These are phyloP conservation scores for Halenospora varia DNA, from an alignment of 495 filamentous ascomycete genomes.

Conservation along the genomic window DNA sequence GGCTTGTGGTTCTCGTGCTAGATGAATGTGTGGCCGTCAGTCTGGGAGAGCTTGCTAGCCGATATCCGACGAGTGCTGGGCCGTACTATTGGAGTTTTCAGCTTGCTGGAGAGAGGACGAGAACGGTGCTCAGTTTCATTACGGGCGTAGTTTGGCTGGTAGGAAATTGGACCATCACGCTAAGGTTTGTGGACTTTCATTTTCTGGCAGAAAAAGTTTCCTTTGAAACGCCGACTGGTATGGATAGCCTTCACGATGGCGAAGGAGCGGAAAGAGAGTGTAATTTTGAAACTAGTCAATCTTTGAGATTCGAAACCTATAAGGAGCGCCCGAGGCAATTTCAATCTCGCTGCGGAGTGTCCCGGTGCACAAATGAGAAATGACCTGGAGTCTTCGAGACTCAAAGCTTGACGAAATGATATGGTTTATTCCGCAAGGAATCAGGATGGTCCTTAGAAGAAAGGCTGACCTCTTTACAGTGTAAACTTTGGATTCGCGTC, in stretches of 20 bases:
- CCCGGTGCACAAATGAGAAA: no score
- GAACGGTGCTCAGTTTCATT: constrained; percentile 41
- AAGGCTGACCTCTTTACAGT: not conserved
- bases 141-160: constrained; percentile 29
- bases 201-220: no score
- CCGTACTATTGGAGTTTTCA: constrained; percentile 49
- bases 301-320: no score
- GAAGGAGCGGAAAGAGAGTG: no score
- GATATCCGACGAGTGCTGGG: constrained; percentile 47
- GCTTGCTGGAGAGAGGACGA: constrained; percentile 37
- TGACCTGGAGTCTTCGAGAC: no score
- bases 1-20: constrained; percentile 38
- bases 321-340: no score
- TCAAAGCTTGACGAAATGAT: no score
- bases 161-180: constrained; percentile 26
- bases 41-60: constrained; percentile 43
- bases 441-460: not conserved
- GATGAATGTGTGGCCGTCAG: constrained; percentile 35
- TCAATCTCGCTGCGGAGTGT: no score
- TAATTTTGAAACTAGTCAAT: no score
- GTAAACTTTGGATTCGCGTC: constrained; percentile 37
- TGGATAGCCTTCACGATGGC: no score
- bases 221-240: no score
- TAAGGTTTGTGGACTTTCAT: constrained; percentile 27
- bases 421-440: no score